Evolutionary conservation across 2,329 filamentous ascomycete genomes (phyloP).

Genomic region (Lasiodiplodia theobromae): DNA sequence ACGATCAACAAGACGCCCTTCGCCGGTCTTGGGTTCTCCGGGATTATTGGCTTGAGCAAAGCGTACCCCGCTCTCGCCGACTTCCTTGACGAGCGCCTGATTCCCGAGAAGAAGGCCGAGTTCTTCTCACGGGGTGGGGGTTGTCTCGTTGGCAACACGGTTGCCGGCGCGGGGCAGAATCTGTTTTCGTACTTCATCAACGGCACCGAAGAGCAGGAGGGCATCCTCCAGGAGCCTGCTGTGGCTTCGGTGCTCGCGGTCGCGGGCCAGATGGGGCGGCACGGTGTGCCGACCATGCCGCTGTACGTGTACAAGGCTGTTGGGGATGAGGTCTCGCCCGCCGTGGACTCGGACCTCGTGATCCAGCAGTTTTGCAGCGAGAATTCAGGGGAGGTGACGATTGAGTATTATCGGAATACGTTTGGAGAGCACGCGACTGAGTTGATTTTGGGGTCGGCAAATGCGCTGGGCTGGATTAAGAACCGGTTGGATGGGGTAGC

Average conservation of each 20-base stretch:
- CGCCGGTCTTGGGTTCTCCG: constrained; percentile 37
- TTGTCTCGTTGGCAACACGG: constrained; percentile 24
- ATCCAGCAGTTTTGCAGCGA: constrained; percentile 37
- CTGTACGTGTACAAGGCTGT: constrained; percentile 44
- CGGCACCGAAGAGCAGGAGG: constrained; percentile 10
- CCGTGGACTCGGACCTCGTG: constrained; percentile 39
- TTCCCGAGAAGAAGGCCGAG: constrained; percentile 19
- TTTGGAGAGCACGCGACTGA: constrained; percentile 38
- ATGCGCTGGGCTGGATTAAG: constrained; percentile 33
- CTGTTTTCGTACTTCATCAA: constrained; percentile 34
- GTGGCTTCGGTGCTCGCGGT: constrained; percentile 21
- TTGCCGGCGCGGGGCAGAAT: constrained; percentile 30
- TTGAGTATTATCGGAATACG: constrained; percentile 39
- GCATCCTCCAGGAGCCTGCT: constrained; percentile 23
- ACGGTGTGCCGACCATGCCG: constrained; percentile 37
- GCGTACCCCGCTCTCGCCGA: constrained; percentile 35
- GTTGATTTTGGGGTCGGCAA: constrained; percentile 30
- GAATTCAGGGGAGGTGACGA: constrained; percentile 30
- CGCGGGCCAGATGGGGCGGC: constrained; percentile 31
- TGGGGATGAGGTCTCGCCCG: constrained; percentile 40
- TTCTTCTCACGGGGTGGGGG: constrained; percentile 31
- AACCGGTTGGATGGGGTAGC: constrained; percentile 23
- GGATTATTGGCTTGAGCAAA: constrained; percentile 35
- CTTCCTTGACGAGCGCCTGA: constrained; percentile 29
- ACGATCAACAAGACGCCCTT: constrained; percentile 37